Percentiles rank a stretch among this genome's conserved stretches.
Evolutionary conservation across 2,329 filamentous ascomycete genomes (phyloP).

Genomic region (Aspergillus carbonarius): DNA sequence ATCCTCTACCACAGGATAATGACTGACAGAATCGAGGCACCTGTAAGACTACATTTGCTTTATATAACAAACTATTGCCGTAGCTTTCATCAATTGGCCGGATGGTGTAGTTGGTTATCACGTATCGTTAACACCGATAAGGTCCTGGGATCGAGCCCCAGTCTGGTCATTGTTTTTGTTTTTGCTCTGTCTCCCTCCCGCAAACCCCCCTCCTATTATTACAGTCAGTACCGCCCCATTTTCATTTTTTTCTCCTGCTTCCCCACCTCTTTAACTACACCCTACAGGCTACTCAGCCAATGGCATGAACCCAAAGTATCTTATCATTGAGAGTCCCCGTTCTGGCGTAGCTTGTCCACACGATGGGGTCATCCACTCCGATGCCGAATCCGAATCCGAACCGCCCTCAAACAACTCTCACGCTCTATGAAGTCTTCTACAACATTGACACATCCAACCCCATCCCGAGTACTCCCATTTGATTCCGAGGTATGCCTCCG

Average conservation of each 20-base stretch:
- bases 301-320: too few species aligned
- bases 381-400: conserved; percentile 3
- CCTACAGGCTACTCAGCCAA: too few species aligned
- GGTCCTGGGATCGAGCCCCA: conserved; percentile 10
- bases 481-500: not conserved
- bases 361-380: not conserved
- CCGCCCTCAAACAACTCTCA: not conserved
- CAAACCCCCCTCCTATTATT: too few species aligned
- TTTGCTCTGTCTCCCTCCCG: not conserved
- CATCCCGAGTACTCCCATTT: not conserved
- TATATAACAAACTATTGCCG: rapidly evolving
- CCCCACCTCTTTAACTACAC: too few species aligned
- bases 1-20: too few species aligned
- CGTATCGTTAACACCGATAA: conserved; percentile 23
- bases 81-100: conserved; percentile 17
- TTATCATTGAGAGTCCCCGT: too few species aligned
- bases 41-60: too few species aligned
- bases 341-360: too few species aligned
- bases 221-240: too few species aligned
- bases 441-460: not conserved
- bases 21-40: too few species aligned
- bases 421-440: not conserved
- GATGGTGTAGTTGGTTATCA: conserved; percentile 37
- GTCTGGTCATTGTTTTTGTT: conserved; percentile 3
- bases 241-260: too few species aligned